Evolutionary conservation across 345 rosid species (phyloP), one percentile per base, ranked within the genome.

Genomic region (Mercurialis annua): DNA sequence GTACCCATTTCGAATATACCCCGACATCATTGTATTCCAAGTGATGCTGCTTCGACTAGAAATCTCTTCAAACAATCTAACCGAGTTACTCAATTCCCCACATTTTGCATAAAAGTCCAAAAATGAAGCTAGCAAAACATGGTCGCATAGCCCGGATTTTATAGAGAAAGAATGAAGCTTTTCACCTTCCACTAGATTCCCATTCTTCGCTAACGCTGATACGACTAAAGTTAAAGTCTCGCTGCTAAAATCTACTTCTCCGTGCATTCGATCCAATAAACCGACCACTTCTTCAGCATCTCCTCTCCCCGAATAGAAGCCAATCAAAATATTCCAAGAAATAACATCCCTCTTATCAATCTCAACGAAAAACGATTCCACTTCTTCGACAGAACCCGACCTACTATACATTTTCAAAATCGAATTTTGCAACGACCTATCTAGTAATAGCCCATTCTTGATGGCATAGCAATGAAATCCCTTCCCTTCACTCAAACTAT

Each of bases 21-120:
- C 73, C 2, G 77, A 73, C 60, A 78, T 74, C 81, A 76, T 76
- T 4, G 73, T 73, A 36, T 61, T 64, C 73, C 78, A 78, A 21
- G 75, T 65, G 18, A 78, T 57, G 59, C 20, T 36, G 75, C 65
- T 78, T 69, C 61, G 67, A 43, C 24, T 0, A 30, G 64, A 49
- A 48, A 78, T 73, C 62, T 64, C 80, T 61, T 47, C 38, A 23
- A 78, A 76, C 54, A 78, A 21, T 20, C 38, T 46, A 48, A 31
- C 31, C 2, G 77, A 73, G 30, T 40, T 31, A 57, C 46, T 46
- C 65, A 75, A 15, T 34, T 58, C 52, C 10, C 82, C 81, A 36
- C 74, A 78, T 67, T 76, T 78, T 0, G 80, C 80, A 58, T 81
- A 78, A n/a, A 81, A 81, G 43, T 81, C 77, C 64, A 81, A 53